Base-by-base conservation (phyloP, 2,329 filamentous ascomycete genomes). In the Trichoderma afroharzianum region DNA sequence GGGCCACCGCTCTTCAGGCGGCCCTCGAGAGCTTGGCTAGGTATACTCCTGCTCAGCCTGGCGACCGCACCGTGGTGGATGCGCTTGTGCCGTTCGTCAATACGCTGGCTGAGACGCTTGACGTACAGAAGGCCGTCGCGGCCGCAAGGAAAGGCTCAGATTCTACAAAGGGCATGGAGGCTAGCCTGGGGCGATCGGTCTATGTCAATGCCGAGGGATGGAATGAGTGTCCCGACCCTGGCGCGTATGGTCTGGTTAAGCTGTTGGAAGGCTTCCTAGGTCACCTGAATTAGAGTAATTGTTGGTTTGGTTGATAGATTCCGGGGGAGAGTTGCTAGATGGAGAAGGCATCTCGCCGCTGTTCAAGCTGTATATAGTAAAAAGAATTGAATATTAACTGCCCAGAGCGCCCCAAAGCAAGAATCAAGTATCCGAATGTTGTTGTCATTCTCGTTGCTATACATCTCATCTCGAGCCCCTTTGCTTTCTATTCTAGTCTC, bases 31-130 rank as follows among this genome's bases (percentile, higher is more conserved):
- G 85, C 6, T 81, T 94, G 71, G 84, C 82, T 53, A 90, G 86
- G 74, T 93, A 93, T 77, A 94, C 92, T 2, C 91, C 91, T 2
- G 92, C 92, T 1, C 87, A 89, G 75, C 87, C 88, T 1, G 92
- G 92, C 6, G 92, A 94, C 76, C 84, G 92, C 26, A 94, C 92
- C 1, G 80, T 94, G 39, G 87, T 94, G 63, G 92, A 94, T 81
- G 91, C 91, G 1, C 81, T 94, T 62, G 85, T 88, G 66, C 92
- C 92, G 3, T 94, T 93, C 78, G 87, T 92, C 39, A 83, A 88
- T 39, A 87, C 85, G 0, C 81, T 93, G 8, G 81, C 80, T 5
- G 82, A 84, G 71, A 87, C 85, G 1, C 84, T 84, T 7, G 86
- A 90, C 77, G 26, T 76, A 4, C 43, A 21, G 14, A 63, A 62